These are phyloP conservation scores for Calonectria leucothoes DNA, from an alignment of 2,329 filamentous ascomycete species.

Conservation along the genomic window DNA sequence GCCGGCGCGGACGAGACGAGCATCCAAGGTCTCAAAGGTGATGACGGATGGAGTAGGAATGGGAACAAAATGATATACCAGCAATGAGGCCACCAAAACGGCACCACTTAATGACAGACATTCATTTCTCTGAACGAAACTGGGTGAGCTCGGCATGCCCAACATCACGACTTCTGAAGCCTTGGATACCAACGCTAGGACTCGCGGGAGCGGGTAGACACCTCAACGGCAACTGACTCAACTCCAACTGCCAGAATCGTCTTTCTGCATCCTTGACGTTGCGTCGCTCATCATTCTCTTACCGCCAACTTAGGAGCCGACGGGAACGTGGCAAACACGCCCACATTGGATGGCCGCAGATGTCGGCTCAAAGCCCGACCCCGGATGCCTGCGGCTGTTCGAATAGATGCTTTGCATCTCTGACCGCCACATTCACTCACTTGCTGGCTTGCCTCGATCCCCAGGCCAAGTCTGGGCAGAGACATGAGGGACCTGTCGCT, in stretches of 20 bases:
- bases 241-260: not conserved
- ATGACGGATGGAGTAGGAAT: not conserved
- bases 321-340: not conserved
- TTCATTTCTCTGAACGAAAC: no score
- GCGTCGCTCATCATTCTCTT: slow-evolving; percentile 1
- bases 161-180: not conserved
- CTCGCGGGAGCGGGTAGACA: not conserved
- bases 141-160: not conserved
- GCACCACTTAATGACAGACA: slow-evolving; percentile 18
- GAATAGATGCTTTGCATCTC: not conserved
- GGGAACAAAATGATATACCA: slow-evolving; percentile 10
- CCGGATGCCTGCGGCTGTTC: not conserved
- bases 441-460: not conserved
- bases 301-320: not conserved
- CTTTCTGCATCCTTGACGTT: not conserved
- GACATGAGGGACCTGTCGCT: not conserved
- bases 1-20: slow-evolving; percentile 36
- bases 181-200: not conserved
- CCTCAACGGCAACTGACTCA: not conserved
- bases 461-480: not conserved
- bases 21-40: slow-evolving; percentile 36
- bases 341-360: not conserved
- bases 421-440: slow-evolving; percentile 6
- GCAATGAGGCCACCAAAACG: not conserved
- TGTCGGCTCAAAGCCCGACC: not conserved